Percentiles rank a stretch among this genome's conserved stretches.
These are phyloP conservation scores for Hypoxylon sp. DNA, from an alignment of 2,329 filamentous ascomycete species.

Conservation along the genomic window DNA sequence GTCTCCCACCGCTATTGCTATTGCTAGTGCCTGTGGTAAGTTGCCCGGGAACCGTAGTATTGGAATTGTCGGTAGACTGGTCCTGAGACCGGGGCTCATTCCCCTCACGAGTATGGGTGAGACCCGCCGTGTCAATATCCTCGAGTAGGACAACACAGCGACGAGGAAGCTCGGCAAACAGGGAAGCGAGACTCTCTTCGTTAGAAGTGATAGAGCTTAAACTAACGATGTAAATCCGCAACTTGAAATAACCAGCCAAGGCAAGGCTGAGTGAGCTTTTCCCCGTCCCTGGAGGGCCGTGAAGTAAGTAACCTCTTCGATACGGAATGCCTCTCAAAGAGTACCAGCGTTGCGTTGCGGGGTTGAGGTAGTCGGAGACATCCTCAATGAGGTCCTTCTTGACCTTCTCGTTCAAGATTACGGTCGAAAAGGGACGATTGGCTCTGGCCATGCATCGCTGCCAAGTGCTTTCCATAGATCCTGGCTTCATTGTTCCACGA, in stretches of 20 bases:
- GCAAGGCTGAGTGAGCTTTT: conserved; percentile 82
- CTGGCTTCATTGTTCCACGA: conserved; percentile 65
- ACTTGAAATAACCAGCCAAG: conserved; percentile 77
- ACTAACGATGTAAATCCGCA: conserved; percentile 81
- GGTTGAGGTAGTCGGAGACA: conserved; percentile 74
- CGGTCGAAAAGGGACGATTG: conserved; percentile 74
- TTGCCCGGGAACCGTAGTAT: conserved; percentile 55
- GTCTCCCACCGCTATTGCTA: conserved; percentile 53
- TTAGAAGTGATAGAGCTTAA: conserved; percentile 74
- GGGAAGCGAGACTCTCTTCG: conserved; percentile 74
- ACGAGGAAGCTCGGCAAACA: conserved; percentile 77
- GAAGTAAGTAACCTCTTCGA: conserved; percentile 84
- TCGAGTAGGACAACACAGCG: conserved; percentile 82
- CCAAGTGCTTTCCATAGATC: conserved; percentile 66
- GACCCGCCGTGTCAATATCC: conserved; percentile 81
- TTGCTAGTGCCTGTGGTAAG: conserved; percentile 53
- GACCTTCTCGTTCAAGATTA: conserved; percentile 73
- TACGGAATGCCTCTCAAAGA: conserved; percentile 87
- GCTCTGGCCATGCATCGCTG: conserved; percentile 74
- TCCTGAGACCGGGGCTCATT: conserved; percentile 39
- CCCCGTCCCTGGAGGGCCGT: conserved; percentile 85
- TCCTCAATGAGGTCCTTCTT: conserved; percentile 74
- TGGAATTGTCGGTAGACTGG: conserved; percentile 36
- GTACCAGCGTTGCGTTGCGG: conserved; percentile 81
- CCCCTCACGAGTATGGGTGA: conserved; percentile 71